A percentile compares a stretch with the other conserved stretches of the same genome.
phyloP scores from a whole-genome alignment of 495 filamentous ascomycete genomes.

The Diplogelasinospora grovesii region DNA sequence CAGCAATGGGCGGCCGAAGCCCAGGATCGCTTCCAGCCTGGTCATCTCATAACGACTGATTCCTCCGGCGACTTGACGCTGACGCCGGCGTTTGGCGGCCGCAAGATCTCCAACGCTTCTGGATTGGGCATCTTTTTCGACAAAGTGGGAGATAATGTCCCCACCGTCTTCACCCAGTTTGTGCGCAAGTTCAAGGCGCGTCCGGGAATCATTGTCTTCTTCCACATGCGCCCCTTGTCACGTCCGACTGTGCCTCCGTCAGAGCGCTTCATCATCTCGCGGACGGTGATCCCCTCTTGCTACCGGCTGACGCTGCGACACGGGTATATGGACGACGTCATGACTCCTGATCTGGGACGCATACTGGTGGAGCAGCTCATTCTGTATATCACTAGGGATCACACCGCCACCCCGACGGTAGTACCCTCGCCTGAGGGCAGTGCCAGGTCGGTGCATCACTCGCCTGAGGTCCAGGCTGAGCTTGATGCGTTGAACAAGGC shows the following conservation, averaged over 20 bases:
- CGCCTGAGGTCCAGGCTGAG: conserved; percentile 26
- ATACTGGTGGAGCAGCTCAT: conserved; percentile 47
- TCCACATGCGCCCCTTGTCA: conserved; percentile 49
- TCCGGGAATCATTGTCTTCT: conserved; percentile 49
- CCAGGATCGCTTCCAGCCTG: conserved; percentile 46
- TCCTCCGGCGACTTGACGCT: conserved; percentile 16
- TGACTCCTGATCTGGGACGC: conserved; percentile 49
- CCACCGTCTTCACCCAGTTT: conserved; percentile 53
- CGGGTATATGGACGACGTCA: conserved; percentile 57
- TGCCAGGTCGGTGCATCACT: conserved; percentile 16
- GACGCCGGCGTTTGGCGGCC: conserved; percentile 30
- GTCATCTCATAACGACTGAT: conserved; percentile 28
- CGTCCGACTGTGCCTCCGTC: conserved; percentile 35
- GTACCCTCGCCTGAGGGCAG: conserved; percentile 26
- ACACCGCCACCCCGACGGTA: not conserved
- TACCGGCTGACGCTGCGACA: conserved; percentile 60
- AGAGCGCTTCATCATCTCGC: conserved; percentile 28
- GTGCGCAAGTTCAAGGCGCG: conserved; percentile 49
- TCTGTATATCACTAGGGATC: conserved; percentile 21
- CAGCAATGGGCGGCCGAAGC: conserved; percentile 63
- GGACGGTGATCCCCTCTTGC: conserved; percentile 41
- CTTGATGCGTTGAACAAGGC: conserved; percentile 44
- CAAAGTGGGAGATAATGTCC: conserved; percentile 45
- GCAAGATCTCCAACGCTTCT: conserved; percentile 29
- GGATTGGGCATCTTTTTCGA: conserved; percentile 58